Percentiles rank a stretch among this genome's conserved stretches.
Conservation (phyloP, 345 rosid genomes). For the Eutrema japonicum region DNA sequence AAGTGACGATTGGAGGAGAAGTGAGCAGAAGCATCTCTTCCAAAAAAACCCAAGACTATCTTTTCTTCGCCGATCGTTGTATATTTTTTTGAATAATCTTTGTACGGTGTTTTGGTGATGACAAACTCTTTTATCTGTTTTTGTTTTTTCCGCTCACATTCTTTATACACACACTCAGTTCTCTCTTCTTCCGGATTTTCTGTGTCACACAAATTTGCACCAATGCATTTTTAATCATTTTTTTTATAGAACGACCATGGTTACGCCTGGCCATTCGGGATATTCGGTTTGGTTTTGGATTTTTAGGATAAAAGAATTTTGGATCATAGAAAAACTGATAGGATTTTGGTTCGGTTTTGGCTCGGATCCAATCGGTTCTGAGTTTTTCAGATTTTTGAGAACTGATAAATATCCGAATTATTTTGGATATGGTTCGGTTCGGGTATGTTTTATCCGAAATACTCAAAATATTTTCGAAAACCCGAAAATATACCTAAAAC, state of each 20-base stretch:
- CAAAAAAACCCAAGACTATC: not conserved
- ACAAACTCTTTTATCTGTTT: conserved; percentile 1
- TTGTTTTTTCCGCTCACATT: conserved; percentile 24
- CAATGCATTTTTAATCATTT: not conserved
- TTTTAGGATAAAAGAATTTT: too few relatives aligned
- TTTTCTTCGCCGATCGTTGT: not conserved
- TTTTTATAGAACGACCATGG: too few relatives aligned
- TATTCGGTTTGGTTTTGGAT: too few relatives aligned
- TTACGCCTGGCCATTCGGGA: not conserved
- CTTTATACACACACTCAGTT: conserved; percentile 31
- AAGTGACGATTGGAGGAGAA: conserved; percentile 40
- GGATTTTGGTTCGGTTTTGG: too few relatives aligned
- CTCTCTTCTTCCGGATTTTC: conserved; percentile 23
- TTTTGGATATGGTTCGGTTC: too few relatives aligned
- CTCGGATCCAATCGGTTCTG: too few relatives aligned
- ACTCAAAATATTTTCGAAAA: too few relatives aligned
- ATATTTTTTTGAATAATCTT: conserved; percentile 9
- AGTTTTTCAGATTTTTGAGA: too few relatives aligned
- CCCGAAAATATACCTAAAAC: too few relatives aligned
- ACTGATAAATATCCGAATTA: too few relatives aligned
- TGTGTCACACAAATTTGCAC: conserved; percentile 42
- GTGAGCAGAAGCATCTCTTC: conserved; percentile 42
- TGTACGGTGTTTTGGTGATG: not conserved
- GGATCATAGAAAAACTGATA: too few relatives aligned
- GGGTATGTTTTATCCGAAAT: too few relatives aligned